phyloP scores from a whole-genome alignment of 495 filamentous ascomycete genomes.

The Neurospora sp. region DNA sequence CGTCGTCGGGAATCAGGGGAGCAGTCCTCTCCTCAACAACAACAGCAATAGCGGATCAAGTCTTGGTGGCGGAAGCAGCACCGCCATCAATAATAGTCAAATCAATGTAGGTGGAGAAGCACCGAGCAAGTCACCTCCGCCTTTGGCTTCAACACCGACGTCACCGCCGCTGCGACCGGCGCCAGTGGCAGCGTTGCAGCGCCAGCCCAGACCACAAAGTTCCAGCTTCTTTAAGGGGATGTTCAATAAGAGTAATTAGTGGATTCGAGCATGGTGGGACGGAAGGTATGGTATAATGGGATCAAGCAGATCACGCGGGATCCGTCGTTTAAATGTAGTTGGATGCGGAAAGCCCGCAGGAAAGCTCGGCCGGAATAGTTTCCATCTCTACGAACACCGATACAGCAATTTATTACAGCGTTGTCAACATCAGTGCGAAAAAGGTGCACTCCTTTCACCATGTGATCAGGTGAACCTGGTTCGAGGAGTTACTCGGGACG shows the following conservation, averaged over 20 bases:
- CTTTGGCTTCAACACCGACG: not conserved
- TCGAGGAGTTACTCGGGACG: not conserved
- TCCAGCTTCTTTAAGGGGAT: not conserved
- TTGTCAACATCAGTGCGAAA: not conserved
- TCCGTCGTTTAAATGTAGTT: not conserved
- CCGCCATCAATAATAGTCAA: not conserved
- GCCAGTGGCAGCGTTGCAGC: not conserved
- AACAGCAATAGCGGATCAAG: not conserved
- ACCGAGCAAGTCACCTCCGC: not conserved
- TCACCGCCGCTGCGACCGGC: not conserved
- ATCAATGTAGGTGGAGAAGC: not conserved
- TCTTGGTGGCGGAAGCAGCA: not conserved
- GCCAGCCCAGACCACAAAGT: not conserved
- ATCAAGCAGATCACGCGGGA: not conserved
- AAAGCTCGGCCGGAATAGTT: not conserved
- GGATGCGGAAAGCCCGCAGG: not conserved
- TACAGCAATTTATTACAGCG: not conserved
- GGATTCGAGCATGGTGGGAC: not conserved
- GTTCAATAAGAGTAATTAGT: not conserved
- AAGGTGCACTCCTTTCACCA: not conserved
- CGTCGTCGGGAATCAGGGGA: not conserved
- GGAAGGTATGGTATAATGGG: not conserved
- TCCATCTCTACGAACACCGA: not conserved
- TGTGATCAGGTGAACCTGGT: not conserved
- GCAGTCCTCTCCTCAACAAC: not conserved